Conservation (phyloP, 306 rosid species). For the Rosa persica region DNA sequence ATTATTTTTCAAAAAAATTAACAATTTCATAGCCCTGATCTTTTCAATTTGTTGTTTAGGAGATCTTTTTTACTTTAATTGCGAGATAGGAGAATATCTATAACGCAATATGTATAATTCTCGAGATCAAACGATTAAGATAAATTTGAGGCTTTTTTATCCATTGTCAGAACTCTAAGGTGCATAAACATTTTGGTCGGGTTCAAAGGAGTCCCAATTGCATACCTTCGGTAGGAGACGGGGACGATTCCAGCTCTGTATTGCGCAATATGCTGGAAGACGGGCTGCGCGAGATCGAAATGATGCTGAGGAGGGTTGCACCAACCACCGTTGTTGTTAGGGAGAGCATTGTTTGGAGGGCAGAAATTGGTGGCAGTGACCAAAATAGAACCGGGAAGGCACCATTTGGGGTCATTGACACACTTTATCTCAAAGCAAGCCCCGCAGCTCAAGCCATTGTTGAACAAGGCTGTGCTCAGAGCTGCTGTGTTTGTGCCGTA, state of each 20-base stretch:
- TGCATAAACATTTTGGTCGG: neutral
- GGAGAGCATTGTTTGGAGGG: constrained; percentile 70
- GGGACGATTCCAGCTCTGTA: constrained; percentile 77
- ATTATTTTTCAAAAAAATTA: too few relatives aligned
- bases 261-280: constrained; percentile 62
- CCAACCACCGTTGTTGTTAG: constrained; percentile 81
- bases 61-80: neutral
- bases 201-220: neutral
- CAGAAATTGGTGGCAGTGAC: constrained; percentile 83
- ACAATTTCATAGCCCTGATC: too few relatives aligned
- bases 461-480: constrained; percentile 72
- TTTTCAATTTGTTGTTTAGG: too few relatives aligned
- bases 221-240: constrained; percentile 58
- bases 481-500: constrained; percentile 79
- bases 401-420: constrained; percentile 57
- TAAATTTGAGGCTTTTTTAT: too few relatives aligned
- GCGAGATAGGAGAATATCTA: too few relatives aligned
- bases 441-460: constrained; percentile 70
- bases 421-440: constrained; percentile 77
- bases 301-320: constrained; percentile 85
- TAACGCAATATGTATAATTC: too few relatives aligned
- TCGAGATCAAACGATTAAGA: too few relatives aligned
- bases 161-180: too few relatives aligned
- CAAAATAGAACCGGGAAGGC: constrained; percentile 48
- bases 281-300: constrained; percentile 76